Conservation (phyloP, 179 eudicot species). For the Beta corolliflora region DNA sequence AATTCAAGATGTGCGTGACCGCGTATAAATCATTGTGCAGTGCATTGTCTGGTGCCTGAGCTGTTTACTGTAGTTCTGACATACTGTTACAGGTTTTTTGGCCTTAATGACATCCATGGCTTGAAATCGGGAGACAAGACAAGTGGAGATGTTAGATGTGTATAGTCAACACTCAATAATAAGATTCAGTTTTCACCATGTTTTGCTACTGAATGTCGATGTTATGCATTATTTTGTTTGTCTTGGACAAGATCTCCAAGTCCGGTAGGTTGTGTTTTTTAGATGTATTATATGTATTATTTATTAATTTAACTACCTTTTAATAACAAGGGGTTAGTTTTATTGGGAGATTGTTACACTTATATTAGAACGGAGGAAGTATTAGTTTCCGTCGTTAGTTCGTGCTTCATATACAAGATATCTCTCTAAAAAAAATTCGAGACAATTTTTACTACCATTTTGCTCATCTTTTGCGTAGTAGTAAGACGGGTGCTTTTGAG, state of each 20-base stretch:
- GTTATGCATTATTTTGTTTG: neutral
- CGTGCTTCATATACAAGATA: too few species aligned
- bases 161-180: neutral
- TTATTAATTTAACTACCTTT: too few species aligned
- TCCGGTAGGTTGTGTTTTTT: neutral
- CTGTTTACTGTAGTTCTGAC: neutral
- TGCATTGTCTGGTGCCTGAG: slow-evolving; percentile 46
- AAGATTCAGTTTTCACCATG: neutral
- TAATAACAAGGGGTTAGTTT: too few species aligned
- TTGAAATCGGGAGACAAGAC: neutral
- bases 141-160: slow-evolving; percentile 7
- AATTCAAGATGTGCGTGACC: slow-evolving; percentile 68
- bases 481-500: too few species aligned
- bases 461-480: too few species aligned
- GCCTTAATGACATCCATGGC: neutral
- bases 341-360: too few species aligned
- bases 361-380: too few species aligned
- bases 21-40: slow-evolving; percentile 81
- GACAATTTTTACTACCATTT: too few species aligned
- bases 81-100: neutral
- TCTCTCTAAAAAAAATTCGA: too few species aligned
- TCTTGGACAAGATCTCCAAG: too few species aligned
- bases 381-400: too few species aligned
- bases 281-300: neutral
- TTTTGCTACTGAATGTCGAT: neutral